Evolutionary conservation across 2,329 filamentous ascomycete genomes (phyloP).

Genomic region (Clathrospora elynae): DNA sequence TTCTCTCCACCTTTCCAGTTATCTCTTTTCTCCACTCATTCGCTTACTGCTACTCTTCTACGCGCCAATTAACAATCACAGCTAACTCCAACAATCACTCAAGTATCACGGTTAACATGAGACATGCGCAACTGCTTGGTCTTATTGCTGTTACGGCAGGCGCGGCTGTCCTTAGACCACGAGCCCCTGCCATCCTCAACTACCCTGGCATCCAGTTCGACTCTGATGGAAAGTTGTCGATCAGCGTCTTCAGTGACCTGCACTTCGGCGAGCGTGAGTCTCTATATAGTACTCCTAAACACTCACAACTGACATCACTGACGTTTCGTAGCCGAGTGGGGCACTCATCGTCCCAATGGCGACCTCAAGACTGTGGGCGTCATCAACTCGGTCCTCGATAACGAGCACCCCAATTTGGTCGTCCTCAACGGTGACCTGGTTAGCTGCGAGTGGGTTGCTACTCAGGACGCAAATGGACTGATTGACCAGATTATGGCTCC

Average conservation of each 20-base stretch:
- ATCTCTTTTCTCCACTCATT: too few relatives aligned
- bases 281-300: slow-evolving; percentile 25
- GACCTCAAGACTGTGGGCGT: slow-evolving; percentile 64
- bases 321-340: slow-evolving; percentile 17
- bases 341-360: slow-evolving; percentile 46
- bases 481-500: slow-evolving; percentile 36
- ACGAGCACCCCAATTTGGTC: slow-evolving; percentile 63
- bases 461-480: slow-evolving; percentile 21
- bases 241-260: slow-evolving; percentile 69
- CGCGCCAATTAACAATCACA: not conserved
- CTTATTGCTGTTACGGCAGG: slow-evolving; percentile 11
- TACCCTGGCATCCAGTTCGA: slow-evolving; percentile 35
- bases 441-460: slow-evolving; percentile 60
- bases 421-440: slow-evolving; percentile 75
- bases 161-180: slow-evolving; percentile 7
- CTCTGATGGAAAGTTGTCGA: slow-evolving; percentile 52
- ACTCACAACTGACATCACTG: not conserved
- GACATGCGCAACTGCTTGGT: slow-evolving; percentile 17
- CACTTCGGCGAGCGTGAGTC: slow-evolving; percentile 71
- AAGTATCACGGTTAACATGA: slow-evolving; percentile 22
- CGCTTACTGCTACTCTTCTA: not conserved
- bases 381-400: slow-evolving; percentile 63
- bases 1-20: not conserved
- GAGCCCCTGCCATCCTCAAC: slow-evolving; percentile 13
- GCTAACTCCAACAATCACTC: not conserved